Conservation (phyloP, 495 filamentous ascomycete genomes). For the Trichodelitschia bisporula region DNA sequence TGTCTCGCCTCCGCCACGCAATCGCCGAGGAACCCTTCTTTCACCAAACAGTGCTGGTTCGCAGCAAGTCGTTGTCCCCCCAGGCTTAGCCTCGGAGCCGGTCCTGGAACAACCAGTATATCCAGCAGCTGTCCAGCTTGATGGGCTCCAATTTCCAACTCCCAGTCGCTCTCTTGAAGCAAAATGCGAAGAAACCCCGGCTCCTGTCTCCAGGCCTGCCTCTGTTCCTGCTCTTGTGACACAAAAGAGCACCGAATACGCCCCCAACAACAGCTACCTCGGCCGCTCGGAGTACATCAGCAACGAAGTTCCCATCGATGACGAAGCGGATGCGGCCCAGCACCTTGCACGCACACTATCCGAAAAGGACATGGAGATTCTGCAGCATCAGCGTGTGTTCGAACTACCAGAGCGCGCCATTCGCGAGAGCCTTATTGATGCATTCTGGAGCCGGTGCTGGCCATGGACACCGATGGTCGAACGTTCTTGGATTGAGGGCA, state of each 20-base stretch:
- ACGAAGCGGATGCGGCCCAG: constrained; percentile 5
- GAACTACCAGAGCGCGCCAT: constrained; percentile 7
- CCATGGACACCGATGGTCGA: constrained; percentile 9
- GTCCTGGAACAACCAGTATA: too few species aligned
- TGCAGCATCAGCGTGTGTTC: constrained; percentile 6
- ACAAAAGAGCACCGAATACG: constrained; percentile 1
- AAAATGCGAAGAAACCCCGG: too few species aligned
- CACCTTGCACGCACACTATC: constrained; percentile 5
- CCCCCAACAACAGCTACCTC: constrained; percentile 5
- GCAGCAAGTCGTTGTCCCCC: too few species aligned
- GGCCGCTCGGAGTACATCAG: constrained; percentile 8
- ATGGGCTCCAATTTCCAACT: too few species aligned
- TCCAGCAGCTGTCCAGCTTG: too few species aligned
- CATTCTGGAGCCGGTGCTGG: constrained; percentile 8
- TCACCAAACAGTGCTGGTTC: too few species aligned
- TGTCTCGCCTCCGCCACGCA: constrained; percentile 6
- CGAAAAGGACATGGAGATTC: constrained; percentile 8
- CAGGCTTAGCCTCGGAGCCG: too few species aligned
- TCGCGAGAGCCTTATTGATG: constrained; percentile 7
- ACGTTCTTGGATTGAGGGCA: constrained; percentile 6
- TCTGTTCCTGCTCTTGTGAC: too few species aligned
- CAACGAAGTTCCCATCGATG: constrained; percentile 9
- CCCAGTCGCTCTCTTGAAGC: too few species aligned
- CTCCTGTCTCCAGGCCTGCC: too few species aligned
- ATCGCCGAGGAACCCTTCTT: too few species aligned